phyloP scores from a whole-genome alignment of 2,329 filamentous ascomycete genomes.

The Claviceps spartinae region DNA sequence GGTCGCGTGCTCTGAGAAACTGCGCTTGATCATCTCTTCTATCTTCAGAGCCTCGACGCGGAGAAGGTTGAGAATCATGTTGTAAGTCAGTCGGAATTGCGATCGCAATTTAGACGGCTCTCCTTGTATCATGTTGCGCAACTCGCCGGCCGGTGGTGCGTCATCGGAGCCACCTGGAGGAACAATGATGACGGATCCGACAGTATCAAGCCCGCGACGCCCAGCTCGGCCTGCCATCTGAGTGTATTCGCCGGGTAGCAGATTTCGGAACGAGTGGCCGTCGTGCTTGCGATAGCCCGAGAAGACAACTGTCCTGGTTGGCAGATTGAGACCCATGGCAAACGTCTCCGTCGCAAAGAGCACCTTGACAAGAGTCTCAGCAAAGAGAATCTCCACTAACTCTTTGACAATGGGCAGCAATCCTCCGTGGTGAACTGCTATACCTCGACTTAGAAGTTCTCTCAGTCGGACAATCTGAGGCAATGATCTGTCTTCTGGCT shows the following conservation, averaged over 20 bases:
- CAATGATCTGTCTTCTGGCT: conserved; percentile 76
- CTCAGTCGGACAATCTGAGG: conserved; percentile 83
- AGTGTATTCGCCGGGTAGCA: conserved; percentile 91
- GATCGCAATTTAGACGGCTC: conserved; percentile 90
- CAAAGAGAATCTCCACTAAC: conserved; percentile 91
- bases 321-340: conserved; percentile 93
- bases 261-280: conserved; percentile 77
- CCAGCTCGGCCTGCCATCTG: conserved; percentile 97
- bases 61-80: conserved; percentile 95
- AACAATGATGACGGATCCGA: conserved; percentile 91
- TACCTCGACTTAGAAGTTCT: conserved; percentile 73
- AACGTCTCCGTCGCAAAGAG: conserved; percentile 97
- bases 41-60: conserved; percentile 95
- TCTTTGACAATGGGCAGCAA: conserved; percentile 95
- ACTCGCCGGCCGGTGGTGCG: conserved; percentile 68
- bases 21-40: conserved; percentile 99
- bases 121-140: conserved; percentile 90
- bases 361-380: conserved; percentile 88
- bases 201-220: conserved; percentile 78
- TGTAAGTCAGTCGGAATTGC: conserved; percentile 95
- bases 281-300: conserved; percentile 96
- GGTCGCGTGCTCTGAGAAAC: conserved; percentile 95
- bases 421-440: conserved; percentile 93
- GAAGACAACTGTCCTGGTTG: conserved; percentile 92
- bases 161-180: conserved; percentile 67